Evolutionary conservation across 1,284 basidiomycete genomes (phyloP).

Genomic region (Tilletiaria anomala): DNA sequence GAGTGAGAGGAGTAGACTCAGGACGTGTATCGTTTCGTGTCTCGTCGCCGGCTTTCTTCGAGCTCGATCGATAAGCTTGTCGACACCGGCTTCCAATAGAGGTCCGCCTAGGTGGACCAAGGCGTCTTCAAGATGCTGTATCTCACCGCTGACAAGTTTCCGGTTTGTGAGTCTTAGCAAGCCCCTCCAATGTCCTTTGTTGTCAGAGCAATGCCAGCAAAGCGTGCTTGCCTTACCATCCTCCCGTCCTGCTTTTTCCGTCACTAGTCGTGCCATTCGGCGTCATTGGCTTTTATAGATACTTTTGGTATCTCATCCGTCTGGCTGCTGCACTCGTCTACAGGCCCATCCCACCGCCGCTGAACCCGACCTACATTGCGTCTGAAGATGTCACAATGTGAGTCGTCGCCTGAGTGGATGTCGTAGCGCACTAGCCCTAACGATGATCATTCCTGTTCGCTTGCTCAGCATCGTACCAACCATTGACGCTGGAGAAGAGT

Average conservation of each 20-base stretch:
- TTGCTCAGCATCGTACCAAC: slow-evolving; percentile 59
- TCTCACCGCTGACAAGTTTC: slow-evolving; percentile 62
- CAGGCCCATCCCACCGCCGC: slow-evolving; percentile 66
- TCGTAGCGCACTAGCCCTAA: background rate
- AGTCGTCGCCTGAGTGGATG: background rate
- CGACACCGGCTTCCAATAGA: too few relatives aligned
- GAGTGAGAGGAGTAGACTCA: too few relatives aligned
- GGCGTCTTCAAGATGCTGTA: slow-evolving; percentile 44
- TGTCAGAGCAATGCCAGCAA: too few relatives aligned
- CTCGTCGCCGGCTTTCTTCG: too few relatives aligned
- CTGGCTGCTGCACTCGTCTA: slow-evolving; percentile 52
- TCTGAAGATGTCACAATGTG: slow-evolving; percentile 74
- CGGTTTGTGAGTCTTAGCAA: too few relatives aligned
- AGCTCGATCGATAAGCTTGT: too few relatives aligned
- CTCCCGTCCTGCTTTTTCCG: too few relatives aligned
- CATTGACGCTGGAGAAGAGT: slow-evolving; percentile 83
- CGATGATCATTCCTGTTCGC: background rate
- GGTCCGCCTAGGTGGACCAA: too few relatives aligned
- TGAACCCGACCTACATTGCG: slow-evolving; percentile 73
- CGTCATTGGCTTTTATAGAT: slow-evolving; percentile 51
- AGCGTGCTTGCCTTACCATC: too few relatives aligned
- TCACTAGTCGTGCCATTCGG: slow-evolving; percentile 77
- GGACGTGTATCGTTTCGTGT: too few relatives aligned
- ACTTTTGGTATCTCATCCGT: slow-evolving; percentile 8
- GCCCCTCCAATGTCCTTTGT: too few relatives aligned